Base-by-base conservation (phyloP, 371 early-diverging fungal genomes). In the Mucor indicus region DNA sequence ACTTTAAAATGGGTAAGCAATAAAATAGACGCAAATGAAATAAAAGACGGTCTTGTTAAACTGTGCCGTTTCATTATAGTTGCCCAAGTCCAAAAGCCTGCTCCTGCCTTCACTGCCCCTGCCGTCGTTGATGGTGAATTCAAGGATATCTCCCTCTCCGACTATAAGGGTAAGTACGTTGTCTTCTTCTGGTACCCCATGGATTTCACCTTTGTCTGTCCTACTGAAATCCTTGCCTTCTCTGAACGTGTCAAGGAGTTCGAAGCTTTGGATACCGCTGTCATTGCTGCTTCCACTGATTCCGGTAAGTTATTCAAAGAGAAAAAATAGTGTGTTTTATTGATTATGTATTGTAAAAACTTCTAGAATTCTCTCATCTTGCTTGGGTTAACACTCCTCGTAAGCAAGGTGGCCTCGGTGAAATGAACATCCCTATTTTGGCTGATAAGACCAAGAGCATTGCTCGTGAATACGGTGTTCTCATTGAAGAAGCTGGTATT, bases 141-240 rank as follows among this genome's bases (percentile, higher is more conserved):
- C 81, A 82, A 83, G 72, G 69, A 80, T 53, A 69, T 96, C 46
- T 85, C 89, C 22, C 77, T 93, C 47, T 80, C 81, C 27, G 89
- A 95, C 72, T 96, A 87, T 85, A 89, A 87, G 81, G 95, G 95
- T 57, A 77, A 72, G 49, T 77, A 69, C 43, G 62, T 77, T 38
- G 73, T 77, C 38, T 65, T 77, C 55, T 67, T 76, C 46, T 60
- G 66, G 56, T 65, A 65, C 38, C 79, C 79, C 17, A 60, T 69
- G 51, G 76, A 79, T 52, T 75, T 73, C 53, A 75, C 77, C 46
- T 77, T 75, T 58, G 80, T 80, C 15, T 80, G 90, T 50, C 88
- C 88, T 19, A 87, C 87, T 38, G 90, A 89, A 53, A 64, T 89
- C 25, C 60, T 78, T 39, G 83, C 83, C n/a, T 84, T 85, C 67